These are phyloP conservation scores for Plectosphaerella cucumerina DNA, from an alignment of 2,329 filamentous ascomycete species.

Conservation along the genomic window DNA sequence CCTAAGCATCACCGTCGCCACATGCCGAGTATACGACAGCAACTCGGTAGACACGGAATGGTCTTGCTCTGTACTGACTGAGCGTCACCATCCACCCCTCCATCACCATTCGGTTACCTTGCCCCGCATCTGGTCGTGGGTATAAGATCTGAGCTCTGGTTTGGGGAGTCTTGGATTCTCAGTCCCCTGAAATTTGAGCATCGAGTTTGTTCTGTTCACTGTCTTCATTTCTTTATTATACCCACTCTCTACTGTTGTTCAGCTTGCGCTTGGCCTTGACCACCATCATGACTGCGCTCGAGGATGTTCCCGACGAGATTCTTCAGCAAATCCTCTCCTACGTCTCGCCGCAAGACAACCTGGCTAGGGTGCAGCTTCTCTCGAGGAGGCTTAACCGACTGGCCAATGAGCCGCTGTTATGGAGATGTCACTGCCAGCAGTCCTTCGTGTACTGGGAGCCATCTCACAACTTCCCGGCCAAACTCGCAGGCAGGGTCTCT, in stretches of 20 bases:
- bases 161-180: not conserved
- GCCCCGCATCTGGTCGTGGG: too few species aligned
- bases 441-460: conserved; percentile 73
- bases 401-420: conserved; percentile 69
- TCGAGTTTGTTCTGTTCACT: not conserved
- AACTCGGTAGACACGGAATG: not conserved
- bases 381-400: conserved; percentile 63
- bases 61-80: not conserved
- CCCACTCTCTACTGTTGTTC: not conserved
- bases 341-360: conserved; percentile 50
- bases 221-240: not conserved
- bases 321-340: conserved; percentile 72
- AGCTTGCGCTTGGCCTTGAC: not conserved
- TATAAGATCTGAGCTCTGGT: too few species aligned
- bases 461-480: conserved; percentile 55
- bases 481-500: conserved; percentile 46
- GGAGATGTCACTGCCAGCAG: conserved; percentile 69
- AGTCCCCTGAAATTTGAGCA: not conserved
- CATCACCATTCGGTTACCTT: not conserved
- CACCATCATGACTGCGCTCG: conserved; percentile 29
- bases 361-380: conserved; percentile 44
- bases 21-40: too few species aligned
- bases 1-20: too few species aligned
- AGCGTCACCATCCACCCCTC: not conserved
- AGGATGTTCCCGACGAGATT: conserved; percentile 74